Evolutionary conservation across 495 filamentous ascomycete genomes (phyloP).

Genomic region (Bathelium albidoporum): DNA sequence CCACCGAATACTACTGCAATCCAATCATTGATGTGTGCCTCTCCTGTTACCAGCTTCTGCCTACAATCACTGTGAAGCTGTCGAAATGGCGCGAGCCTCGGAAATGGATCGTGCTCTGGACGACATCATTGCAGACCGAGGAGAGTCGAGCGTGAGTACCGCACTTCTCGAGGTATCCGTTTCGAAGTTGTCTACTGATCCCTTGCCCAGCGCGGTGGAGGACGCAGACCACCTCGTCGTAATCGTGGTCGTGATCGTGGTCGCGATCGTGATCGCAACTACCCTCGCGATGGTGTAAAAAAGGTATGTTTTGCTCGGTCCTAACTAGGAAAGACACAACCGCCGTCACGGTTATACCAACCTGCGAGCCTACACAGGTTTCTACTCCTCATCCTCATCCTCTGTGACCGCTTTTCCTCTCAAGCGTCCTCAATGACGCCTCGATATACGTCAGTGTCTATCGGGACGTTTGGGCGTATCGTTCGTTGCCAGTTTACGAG

Average conservation of each 20-base stretch:
- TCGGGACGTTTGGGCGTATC: background rate
- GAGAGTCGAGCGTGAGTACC: too few relatives aligned
- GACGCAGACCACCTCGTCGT: background rate
- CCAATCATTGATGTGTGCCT: background rate
- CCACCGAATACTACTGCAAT: background rate
- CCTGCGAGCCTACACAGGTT: background rate
- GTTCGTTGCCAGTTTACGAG: background rate
- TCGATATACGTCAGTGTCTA: background rate
- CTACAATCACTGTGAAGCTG: background rate
- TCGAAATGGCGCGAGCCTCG: background rate
- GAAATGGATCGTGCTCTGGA: slow-evolving; percentile 2
- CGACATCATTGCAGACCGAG: background rate
- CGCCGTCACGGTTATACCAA: background rate
- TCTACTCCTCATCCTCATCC: background rate
- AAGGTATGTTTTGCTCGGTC: background rate
- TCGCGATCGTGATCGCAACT: background rate
- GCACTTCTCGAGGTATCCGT: too few relatives aligned
- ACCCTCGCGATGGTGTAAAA: background rate
- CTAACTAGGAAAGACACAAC: background rate
- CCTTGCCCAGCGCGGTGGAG: background rate
- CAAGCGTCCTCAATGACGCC: background rate
- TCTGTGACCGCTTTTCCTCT: background rate
- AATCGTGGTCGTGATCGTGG: background rate
- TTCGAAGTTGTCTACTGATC: background rate
- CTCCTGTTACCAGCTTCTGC: background rate